Conservation (phyloP, 805 yeast species). For the Grigorovia transvaalensis region DNA sequence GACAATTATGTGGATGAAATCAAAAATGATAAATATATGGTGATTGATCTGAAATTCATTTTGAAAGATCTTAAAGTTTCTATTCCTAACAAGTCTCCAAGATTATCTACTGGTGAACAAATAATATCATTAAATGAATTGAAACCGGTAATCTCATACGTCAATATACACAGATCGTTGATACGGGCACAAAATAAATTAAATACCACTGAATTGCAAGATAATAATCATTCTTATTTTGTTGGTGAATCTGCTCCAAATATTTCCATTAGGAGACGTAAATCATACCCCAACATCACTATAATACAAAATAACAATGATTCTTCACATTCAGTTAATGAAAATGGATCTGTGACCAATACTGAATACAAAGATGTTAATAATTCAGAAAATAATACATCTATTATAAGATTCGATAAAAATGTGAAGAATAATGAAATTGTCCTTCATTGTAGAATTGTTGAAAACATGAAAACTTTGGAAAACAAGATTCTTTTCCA, state of each 20-base stretch:
- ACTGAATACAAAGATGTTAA: not conserved
- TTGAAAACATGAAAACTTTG: slow-evolving; percentile 36
- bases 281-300: slow-evolving; percentile 22
- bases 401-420: not conserved
- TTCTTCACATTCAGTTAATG: not conserved
- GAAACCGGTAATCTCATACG: slow-evolving; percentile 49
- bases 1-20: slow-evolving; percentile 6
- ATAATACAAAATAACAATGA: slow-evolving; percentile 12
- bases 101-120: slow-evolving; percentile 43
- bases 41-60: slow-evolving; percentile 55
- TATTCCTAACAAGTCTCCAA: slow-evolving; percentile 41
- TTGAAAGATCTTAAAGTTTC: slow-evolving; percentile 53
- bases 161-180: slow-evolving; percentile 37
- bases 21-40: slow-evolving; percentile 39
- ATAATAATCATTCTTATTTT: slow-evolving; percentile 9
- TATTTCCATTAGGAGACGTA: slow-evolving; percentile 20
- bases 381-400: not conserved
- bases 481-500: slow-evolving; percentile 28
- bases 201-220: slow-evolving; percentile 3
- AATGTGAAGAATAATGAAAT: slow-evolving; percentile 15
- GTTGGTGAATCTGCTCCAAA: slow-evolving; percentile 19
- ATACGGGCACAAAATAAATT: slow-evolving; percentile 1
- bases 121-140: slow-evolving; percentile 50
- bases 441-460: slow-evolving; percentile 33
- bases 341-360: not conserved